Evolutionary conservation across 352 stramenopile genomes (phyloP), one percentile per base, ranked within the genome.

Genomic region (Albugo laibachii): DNA sequence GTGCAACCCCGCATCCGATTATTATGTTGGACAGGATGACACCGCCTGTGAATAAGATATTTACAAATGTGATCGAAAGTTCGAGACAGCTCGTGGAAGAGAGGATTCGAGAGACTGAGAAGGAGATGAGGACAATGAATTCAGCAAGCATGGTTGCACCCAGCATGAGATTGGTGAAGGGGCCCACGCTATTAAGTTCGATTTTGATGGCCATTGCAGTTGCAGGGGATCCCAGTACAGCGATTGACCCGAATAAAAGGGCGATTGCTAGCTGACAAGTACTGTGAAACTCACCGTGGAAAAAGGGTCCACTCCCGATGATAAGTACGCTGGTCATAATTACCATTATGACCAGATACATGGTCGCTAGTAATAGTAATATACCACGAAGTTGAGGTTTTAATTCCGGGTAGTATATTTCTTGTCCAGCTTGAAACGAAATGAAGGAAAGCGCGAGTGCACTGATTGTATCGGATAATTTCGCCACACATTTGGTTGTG

Each of bases 141-240:
- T 83, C 71, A 37, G 71, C 66, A 4, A 56, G 67, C 71, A 83
- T 83, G 6, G 66, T 80, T 10, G 65, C 57, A 10, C 71, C 71
- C 12, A 83, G 58, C 71, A 81, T 81, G 42, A 83, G 58, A 52
- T 75, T 80, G 5, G 71, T 83, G 50, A 83, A 83, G 5, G 66
- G 66, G 1, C 71, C 71, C 39, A 78, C 71, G 21, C 68, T 78
- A 41, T 83, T 78, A 46, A 80, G 61, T 47, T 83, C 69, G 44
- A 80, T 83, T 57, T 83, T 80, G 56, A 83, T 80, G 14, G 69
- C 71, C 69, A 83, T 80, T 38, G 80, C 66, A 11, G 71, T 83
- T 6, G 68, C 62, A 0, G 71, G 71, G 12, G 71, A 83, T 1
- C 60, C 66, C 8, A 81, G 54, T 31, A 83, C 71, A 2, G 66